Evolutionary conservation across 495 filamentous ascomycete species (phyloP), one percentile per base, ranked within the genome.

Genomic region (Astrothelium subdiscretum): DNA sequence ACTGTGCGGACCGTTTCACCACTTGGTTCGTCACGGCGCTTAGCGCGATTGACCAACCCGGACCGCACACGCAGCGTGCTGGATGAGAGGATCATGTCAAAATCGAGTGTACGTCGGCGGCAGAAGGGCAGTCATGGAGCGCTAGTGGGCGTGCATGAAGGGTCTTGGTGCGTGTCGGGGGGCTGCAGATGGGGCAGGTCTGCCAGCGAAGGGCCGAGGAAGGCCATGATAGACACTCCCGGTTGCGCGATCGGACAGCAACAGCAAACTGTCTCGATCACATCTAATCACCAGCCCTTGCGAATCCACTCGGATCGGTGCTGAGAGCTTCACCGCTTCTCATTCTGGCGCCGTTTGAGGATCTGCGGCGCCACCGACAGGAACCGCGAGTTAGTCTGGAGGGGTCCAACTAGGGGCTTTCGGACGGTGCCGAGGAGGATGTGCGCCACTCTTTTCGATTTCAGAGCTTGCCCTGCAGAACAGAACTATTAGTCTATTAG

Each of bases 291-390:
- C n/a, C n/a, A n/a, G n/a, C n/a, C n/a, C n/a, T n/a, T n/a, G n/a
- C n/a, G n/a, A n/a, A n/a, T n/a, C n/a, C n/a, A n/a, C n/a, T n/a
- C n/a, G 24, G 22, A 15, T 29, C 5, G 10, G 29, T 20, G 48
- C 10, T 12, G 8, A 5, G 5, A n/a, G 20, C 22, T 29, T 54
- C 48, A 54, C 48, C 48, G 48, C 48, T 29, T 54, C 24, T 54
- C 20, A 24, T 24, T 54, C 12, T 54, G 48, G 22, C 12, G 48
- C 48, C 48, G 48, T 54, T 48, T 54, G 48, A 26, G 22, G 48
- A 54, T 54, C 48, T 54, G 24, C 48, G 48, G 24, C 48, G 48
- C 48, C 48, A 54, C 48, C 48, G n/a, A 54, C 48, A 54, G 48
- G 48, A 54, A 54, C 48, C 48, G 20, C 2, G 48, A 54, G 20